Evolutionary conservation across 768 basidiomycete genomes (phyloP).

Genomic region (Pisolithus tinctorius): DNA sequence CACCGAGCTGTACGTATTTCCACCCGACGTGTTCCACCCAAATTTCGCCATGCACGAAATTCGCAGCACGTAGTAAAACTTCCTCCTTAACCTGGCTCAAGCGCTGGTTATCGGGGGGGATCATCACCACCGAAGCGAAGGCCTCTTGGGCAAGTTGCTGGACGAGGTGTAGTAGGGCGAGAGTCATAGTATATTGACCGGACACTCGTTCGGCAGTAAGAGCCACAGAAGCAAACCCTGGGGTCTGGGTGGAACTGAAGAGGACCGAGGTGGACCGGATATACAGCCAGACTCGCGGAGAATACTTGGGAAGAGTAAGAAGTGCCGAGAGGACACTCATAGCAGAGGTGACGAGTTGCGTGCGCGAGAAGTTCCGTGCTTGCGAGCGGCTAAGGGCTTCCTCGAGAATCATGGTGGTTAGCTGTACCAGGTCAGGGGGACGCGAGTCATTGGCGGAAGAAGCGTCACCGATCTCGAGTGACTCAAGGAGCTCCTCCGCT

Average conservation of each 20-base stretch:
- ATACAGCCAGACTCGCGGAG: constrained; percentile 85
- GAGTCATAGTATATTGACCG: constrained; percentile 77
- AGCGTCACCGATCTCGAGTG: too few relatives aligned
- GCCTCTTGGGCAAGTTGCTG: constrained; percentile 73
- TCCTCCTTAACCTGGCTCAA: constrained; percentile 76
- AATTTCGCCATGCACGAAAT: constrained; percentile 78
- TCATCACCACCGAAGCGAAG: constrained; percentile 40
- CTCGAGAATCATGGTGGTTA: constrained; percentile 76
- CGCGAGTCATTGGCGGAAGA: too few relatives aligned
- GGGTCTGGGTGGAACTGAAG: constrained; percentile 55
- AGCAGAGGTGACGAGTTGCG: constrained; percentile 68
- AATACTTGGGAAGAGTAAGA: constrained; percentile 64
- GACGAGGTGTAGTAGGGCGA: constrained; percentile 70
- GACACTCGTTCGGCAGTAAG: constrained; percentile 63
- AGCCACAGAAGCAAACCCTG: constrained; percentile 57
- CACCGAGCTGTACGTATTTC: constrained; percentile 78
- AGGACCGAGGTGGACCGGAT: constrained; percentile 73
- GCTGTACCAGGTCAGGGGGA: constrained; percentile 60
- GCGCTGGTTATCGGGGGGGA: constrained; percentile 50
- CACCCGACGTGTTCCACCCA: constrained; percentile 84
- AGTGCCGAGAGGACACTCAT: constrained; percentile 78
- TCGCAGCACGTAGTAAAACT: constrained; percentile 69
- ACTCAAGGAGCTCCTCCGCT: constrained; percentile 40
- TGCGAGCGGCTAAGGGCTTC: constrained; percentile 57
- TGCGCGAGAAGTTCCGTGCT: constrained; percentile 38